Base-by-base conservation (phyloP, 2,329 filamentous ascomycete genomes). In the Tolypocladium cylindrosporum region DNA sequence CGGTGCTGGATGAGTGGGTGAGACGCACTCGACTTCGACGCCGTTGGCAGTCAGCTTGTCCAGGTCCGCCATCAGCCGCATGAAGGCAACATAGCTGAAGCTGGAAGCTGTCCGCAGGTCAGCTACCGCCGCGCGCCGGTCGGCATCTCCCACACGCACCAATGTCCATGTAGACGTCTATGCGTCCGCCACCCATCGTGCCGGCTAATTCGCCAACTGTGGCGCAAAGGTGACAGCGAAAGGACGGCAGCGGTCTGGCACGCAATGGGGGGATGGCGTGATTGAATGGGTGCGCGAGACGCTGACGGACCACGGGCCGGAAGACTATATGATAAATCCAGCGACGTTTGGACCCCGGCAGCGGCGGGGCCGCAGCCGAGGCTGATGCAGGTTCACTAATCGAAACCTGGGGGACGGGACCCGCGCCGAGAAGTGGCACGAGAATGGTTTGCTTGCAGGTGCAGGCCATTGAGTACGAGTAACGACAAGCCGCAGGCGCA, bases 121-220 rank as follows among this genome's bases (percentile, higher is more conserved):
- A n/a, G 45, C 24, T 9, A 7, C 27, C 27, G 31, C 7, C 8
- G 16, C 2, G 2, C 6, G 6, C 8, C 16, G 4, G 19, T 16
- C 37, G 13, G 37, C 48, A 4, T 6, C 3, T 40, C 27, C 10
- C 3, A 31, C 8, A 59, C 61, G 36, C 72, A 88, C 86, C 81
- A 66, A 86, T 80, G 71, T 90, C 87, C 57, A 89, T 61, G 66
- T 88, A 89, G 55, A 79, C 80, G 61, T 87, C 84, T 63, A 90
- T 88, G 58, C 79, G 79, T 57, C 80, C 78, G 36, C 80, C 78
- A 24, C 75, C 76, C 85, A 88, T 87, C 3, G n/a, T 41, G 48
- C 13, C 24, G 43, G 14, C 24, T 31, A 6, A 37, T 1, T n/a
- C 45, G 43, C 43, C 16, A 13, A 24, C 43, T 16, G 5, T 19